Evolutionary conservation across 805 yeast species (phyloP).

Genomic region (Sungouiella blattae): DNA sequence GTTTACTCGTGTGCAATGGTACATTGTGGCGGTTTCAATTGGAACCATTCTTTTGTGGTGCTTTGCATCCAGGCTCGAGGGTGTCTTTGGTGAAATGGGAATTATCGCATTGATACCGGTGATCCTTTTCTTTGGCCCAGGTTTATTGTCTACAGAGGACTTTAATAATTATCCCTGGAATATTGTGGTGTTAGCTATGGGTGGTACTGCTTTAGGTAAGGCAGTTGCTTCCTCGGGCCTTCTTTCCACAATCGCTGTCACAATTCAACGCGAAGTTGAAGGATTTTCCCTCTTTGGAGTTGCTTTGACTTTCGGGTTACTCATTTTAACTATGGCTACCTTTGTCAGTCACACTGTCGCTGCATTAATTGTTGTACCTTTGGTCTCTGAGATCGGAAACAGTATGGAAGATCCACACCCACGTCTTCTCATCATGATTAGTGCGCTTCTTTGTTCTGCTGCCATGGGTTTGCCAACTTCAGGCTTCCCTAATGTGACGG

Average conservation of each 20-base stretch:
- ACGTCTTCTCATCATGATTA: conserved; percentile 64
- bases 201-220: conserved; percentile 52
- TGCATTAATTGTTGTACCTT: conserved; percentile 86
- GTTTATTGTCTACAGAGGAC: conserved; percentile 45
- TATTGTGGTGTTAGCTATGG: conserved; percentile 54
- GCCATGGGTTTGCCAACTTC: conserved; percentile 98
- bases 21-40: conserved; percentile 38
- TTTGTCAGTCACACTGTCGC: conserved; percentile 97
- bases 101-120: conserved; percentile 47
- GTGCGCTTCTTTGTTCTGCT: conserved; percentile 73
- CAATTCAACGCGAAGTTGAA: conserved; percentile 40
- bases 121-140: conserved; percentile 48
- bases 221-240: conserved; percentile 50
- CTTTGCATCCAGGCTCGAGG: conserved; percentile 38
- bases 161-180: conserved; percentile 53
- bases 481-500: conserved; percentile 97
- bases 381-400: conserved; percentile 86
- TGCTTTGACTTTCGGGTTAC: conserved; percentile 58
- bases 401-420: conserved; percentile 79
- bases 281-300: conserved; percentile 43
- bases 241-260: conserved; percentile 42
- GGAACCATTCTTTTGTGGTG: conserved; percentile 50
- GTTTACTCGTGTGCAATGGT: conserved; percentile 44
- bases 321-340: conserved; percentile 82
- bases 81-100: conserved; percentile 47